Conservation (phyloP, 177 flowering plant species). For the Vitis hybrid region DNA sequence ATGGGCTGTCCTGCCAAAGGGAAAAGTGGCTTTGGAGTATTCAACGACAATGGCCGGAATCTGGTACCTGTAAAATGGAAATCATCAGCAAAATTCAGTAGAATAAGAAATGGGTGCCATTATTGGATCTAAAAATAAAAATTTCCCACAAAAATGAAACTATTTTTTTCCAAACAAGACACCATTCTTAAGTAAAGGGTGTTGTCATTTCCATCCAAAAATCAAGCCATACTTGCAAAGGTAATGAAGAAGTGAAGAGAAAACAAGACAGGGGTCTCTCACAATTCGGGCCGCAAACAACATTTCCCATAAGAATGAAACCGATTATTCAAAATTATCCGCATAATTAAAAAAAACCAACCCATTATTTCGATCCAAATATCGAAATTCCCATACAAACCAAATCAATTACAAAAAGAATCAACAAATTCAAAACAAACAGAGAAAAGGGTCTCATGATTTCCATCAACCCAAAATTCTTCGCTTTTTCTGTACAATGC, state of each 20-base stretch:
- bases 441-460: neutral
- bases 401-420: neutral
- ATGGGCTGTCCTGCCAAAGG: conserved; percentile 76
- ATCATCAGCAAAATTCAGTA: neutral
- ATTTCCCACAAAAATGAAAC: too few relatives aligned
- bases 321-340: neutral
- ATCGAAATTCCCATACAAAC: too few relatives aligned
- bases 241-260: neutral
- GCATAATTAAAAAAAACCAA: too few relatives aligned
- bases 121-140: neutral
- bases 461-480: neutral
- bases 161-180: neutral
- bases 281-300: neutral
- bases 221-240: neutral
- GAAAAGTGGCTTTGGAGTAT: conserved; percentile 71
- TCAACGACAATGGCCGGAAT: conserved; percentile 66
- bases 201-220: too few relatives aligned
- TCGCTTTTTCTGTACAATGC: neutral
- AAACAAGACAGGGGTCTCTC: neutral
- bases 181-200: too few relatives aligned
- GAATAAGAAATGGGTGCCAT: neutral
- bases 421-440: conserved; percentile 1
- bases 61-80: conserved; percentile 51
- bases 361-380: too few relatives aligned
- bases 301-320: conserved; percentile 1